Base-by-base conservation (phyloP, 179 eudicot species). In the Beta corolliflora region DNA sequence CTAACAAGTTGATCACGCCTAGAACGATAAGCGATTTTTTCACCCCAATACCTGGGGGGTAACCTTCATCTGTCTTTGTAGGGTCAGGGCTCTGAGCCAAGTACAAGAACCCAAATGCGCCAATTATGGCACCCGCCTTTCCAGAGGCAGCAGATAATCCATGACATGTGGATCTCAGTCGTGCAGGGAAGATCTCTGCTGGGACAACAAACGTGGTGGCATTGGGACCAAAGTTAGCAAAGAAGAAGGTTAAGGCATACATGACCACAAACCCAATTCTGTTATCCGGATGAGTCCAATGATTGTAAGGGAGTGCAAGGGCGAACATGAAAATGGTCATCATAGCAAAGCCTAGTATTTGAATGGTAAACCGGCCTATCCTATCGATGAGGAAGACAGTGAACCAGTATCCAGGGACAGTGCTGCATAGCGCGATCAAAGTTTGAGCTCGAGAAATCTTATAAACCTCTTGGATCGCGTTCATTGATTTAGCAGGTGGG, bases 351-450 rank as follows among this genome's bases (percentile, higher is more conserved):
- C 93, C 93, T 66, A 88, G 12, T 8, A 91, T 63, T 48, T 89
- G 92, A 25, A 89, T 89, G 7, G 79, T 44, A 52, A 89, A 89
- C 63, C 92, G 64, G 3, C 92, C 92, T 2, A 89, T 86, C 36
- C 73, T 72, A 11, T 91, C 93, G 7, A 91, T 91, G 5, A 91
- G 81, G 15, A 80, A 80, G 12, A 89, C 90, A 0, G 92, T 89
- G 79, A 87, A 76, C 92, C 92, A 88, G 70, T 89, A 89, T 1
- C 92, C 92, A 0, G 92, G 92, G 63, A 89, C 92, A 14, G 92
- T 89, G 69, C 92, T 87, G 36, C 88, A 85, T 0, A 89, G 79
- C 3, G 91, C 92, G 23, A 91, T 89, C 5, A 91, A 82, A 23
- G 90, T 89, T 21, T 89, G 92, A 0, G 92, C 92, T 21, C 88